Evolutionary conservation across 2,329 filamentous ascomycete genomes (phyloP).

Genomic region (Dactylellina sp.): DNA sequence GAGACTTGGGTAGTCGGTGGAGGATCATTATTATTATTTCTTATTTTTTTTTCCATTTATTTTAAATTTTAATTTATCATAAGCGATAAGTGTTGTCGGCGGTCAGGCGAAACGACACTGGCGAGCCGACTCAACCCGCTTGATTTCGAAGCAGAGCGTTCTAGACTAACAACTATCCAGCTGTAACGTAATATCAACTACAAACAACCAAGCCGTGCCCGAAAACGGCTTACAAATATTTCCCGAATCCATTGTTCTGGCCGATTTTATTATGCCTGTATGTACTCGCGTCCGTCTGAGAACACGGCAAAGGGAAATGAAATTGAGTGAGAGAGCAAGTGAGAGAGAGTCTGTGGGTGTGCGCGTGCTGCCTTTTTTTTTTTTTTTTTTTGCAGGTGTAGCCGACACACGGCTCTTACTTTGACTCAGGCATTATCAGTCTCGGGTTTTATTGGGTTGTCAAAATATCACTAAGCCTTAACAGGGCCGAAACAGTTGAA

Average conservation of each 20-base stretch:
- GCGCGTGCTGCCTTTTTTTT: too few relatives aligned
- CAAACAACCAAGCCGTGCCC: neutral
- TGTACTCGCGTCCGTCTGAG: too few relatives aligned
- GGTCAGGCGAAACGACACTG: slow-evolving; percentile 3
- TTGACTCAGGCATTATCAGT: slow-evolving; percentile 14
- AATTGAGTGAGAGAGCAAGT: too few relatives aligned
- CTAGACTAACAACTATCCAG: neutral
- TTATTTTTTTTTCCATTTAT: too few relatives aligned
- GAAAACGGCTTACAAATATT: neutral
- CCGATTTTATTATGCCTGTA: neutral
- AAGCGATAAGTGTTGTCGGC: neutral
- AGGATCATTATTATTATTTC: slow-evolving; percentile 20
- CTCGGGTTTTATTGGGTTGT: neutral
- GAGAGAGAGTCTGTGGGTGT: too few relatives aligned
- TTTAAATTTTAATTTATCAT: too few relatives aligned
- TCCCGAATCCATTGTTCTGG: neutral
- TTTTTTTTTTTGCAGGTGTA: too few relatives aligned
- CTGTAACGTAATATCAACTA: slow-evolving; percentile 18
- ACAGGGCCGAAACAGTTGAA: neutral
- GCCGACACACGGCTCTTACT: too few relatives aligned
- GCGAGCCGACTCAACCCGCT: slow-evolving; percentile 32
- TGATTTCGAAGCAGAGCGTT: too few relatives aligned
- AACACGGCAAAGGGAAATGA: too few relatives aligned
- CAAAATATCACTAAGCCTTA: slow-evolving; percentile 14
- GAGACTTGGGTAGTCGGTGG: slow-evolving; percentile 13